Percentiles rank a stretch among this genome's conserved stretches.
phyloP scores from a whole-genome alignment of 2,329 filamentous ascomycete genomes.

The Claviceps capensis region DNA sequence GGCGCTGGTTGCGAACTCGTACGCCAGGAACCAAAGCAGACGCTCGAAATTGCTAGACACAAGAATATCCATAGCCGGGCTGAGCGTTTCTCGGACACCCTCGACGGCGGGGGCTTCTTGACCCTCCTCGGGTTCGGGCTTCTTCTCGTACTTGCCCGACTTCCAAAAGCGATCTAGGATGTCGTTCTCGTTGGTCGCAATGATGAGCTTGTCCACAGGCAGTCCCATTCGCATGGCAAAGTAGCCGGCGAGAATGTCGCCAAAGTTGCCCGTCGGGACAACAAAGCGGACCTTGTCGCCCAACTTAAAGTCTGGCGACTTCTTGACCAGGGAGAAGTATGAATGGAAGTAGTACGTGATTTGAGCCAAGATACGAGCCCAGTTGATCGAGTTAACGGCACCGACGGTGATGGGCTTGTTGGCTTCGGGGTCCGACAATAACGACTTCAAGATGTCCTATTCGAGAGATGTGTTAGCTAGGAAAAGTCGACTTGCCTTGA shows the following conservation, averaged over 20 bases:
- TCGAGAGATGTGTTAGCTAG: neutral
- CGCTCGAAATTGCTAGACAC: conserved; percentile 96
- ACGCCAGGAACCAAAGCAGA: conserved; percentile 83
- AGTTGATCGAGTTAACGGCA: conserved; percentile 96
- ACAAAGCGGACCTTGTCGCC: conserved; percentile 68
- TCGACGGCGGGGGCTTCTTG: conserved; percentile 40
- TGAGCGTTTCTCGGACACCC: conserved; percentile 81
- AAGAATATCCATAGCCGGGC: conserved; percentile 94
- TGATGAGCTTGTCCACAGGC: conserved; percentile 73
- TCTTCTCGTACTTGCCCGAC: conserved; percentile 80
- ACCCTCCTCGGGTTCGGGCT: conserved; percentile 36
- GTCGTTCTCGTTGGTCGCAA: conserved; percentile 95
- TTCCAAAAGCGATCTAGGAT: conserved; percentile 94
- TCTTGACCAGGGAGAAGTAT: conserved; percentile 67
- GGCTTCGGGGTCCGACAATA: conserved; percentile 75
- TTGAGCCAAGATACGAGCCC: conserved; percentile 86
- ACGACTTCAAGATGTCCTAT: conserved; percentile 79
- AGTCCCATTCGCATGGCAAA: conserved; percentile 87
- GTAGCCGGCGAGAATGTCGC: conserved; percentile 85
- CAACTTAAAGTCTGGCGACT: conserved; percentile 44
- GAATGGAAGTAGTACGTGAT: conserved; percentile 95
- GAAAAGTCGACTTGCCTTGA: no score
- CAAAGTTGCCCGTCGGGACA: conserved; percentile 92
- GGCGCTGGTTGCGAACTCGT: conserved; percentile 47
- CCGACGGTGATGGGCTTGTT: conserved; percentile 75